A percentile compares a stretch with the other conserved stretches of the same genome.
Evolutionary conservation across 1,284 basidiomycete species (phyloP).

Genomic region (Amylostereum areolatum): DNA sequence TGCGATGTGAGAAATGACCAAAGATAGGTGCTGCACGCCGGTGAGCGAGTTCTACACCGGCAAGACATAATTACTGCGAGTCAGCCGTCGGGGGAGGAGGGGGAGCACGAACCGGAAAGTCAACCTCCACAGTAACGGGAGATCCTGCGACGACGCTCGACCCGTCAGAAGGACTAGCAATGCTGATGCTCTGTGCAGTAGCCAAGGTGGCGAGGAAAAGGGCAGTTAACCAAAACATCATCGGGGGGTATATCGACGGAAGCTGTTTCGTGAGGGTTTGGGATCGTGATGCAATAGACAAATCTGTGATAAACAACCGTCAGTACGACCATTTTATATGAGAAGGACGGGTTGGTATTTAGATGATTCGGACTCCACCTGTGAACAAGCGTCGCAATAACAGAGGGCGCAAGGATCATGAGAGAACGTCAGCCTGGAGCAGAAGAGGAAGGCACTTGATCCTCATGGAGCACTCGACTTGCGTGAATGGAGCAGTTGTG

Average conservation of each 20-base stretch:
- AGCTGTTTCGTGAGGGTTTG: not conserved
- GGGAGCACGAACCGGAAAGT: not conserved
- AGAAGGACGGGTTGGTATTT: too few relatives aligned
- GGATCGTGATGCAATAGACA: not conserved
- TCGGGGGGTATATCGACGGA: not conserved
- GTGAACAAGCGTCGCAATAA: too few relatives aligned
- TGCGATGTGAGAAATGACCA: not conserved
- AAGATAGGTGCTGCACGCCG: not conserved
- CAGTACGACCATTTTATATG: too few relatives aligned
- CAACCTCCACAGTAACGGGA: not conserved
- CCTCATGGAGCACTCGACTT: too few relatives aligned
- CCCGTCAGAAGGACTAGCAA: not conserved
- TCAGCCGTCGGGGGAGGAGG: not conserved
- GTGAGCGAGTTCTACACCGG: not conserved
- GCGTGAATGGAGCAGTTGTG: too few relatives aligned
- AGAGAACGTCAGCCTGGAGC: too few relatives aligned
- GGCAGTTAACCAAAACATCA: not conserved
- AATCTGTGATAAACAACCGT: too few relatives aligned
- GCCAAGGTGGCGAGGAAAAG: not conserved
- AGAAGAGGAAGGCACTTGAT: too few relatives aligned
- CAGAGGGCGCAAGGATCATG: too few relatives aligned
- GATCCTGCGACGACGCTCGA: not conserved
- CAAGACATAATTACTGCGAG: not conserved
- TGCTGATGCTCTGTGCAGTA: not conserved
- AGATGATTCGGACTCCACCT: too few relatives aligned